Evolutionary conservation across 176 grass and related monocot species (phyloP), one percentile per base, ranked within the genome.

Genomic region (Carex littledalei): DNA sequence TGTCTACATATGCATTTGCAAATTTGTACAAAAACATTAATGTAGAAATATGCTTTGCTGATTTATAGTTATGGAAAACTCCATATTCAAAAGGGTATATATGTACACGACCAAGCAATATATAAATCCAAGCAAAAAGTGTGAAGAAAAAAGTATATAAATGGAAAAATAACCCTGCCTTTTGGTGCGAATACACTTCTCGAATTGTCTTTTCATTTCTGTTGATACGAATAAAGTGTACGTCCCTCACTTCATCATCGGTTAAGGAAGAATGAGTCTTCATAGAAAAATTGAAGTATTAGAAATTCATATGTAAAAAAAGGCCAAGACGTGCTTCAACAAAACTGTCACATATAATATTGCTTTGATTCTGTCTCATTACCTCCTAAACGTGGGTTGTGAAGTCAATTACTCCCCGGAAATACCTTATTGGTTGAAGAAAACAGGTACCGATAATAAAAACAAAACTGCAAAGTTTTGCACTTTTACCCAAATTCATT

Each of bases 261-360:
- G 96, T 95, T 81, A 99, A n/a, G 81, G 93, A 99, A 92, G 96
- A 95, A 86, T 94, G 89, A 79, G 93, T 99, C 96, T 95, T 78
- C 39, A 60, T 78, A 77, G 81, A 70, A 87, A 52, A 84, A 56
- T 22, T 61, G 3, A 69, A 88, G n/a, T 8, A 53, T 87, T 66
- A 86, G 6, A 67, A 57, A 52, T 66, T 56, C 32, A 83, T 52
- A 43, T 49, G 7, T 29, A 22, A 67, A 61, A 60, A 67, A 60
- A 4, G 1, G 43, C 43, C 43, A 47, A 52, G 45, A 53, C 4
- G 0, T 52, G 7, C 12, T 69, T 70, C 16, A 52, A 29, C 57
- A 68, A 63, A 87, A 57, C 57, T 85, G 79, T 57, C 67, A 62
- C 37, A n/a, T 16, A 80, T 14, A 26, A n/a, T 11, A 13, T 20